These are phyloP conservation scores for Dicorynia guianensis DNA, from an alignment of 306 rosid species.

Conservation along the genomic window DNA sequence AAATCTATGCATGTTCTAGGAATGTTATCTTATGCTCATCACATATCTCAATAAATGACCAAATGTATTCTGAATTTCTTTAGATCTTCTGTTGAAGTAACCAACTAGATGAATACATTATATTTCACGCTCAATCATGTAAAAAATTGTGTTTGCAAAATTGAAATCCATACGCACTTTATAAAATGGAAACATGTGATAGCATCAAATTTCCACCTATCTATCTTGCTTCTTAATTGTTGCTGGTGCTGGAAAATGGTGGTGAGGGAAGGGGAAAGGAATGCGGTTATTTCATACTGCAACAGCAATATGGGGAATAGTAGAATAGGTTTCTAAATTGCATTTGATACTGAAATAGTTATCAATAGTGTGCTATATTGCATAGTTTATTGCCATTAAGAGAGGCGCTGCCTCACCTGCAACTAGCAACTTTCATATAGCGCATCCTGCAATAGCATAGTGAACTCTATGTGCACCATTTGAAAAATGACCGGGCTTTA, in stretches of 20 bases:
- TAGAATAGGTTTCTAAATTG: neutral
- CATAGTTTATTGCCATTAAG: too few species aligned
- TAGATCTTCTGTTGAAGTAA: constrained; percentile 5
- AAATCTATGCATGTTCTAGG: neutral
- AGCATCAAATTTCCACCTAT: neutral
- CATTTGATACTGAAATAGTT: neutral
- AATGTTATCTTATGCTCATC: neutral
- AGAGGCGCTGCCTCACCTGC: too few species aligned
- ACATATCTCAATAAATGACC: neutral
- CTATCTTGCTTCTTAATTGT: neutral
- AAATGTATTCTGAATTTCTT: constrained; percentile 2
- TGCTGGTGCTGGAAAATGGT: neutral
- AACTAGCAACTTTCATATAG: too few species aligned
- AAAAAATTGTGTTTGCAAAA: neutral
- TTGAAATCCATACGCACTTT: neutral
- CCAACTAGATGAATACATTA: neutral
- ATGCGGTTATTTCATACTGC: neutral
- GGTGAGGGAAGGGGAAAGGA: neutral
- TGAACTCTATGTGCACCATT: too few species aligned
- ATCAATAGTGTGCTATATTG: neutral
- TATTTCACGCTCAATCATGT: neutral
- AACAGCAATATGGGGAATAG: too few species aligned
- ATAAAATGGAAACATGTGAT: neutral
- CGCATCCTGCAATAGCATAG: too few species aligned
- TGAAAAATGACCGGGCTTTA: too few species aligned